These are phyloP conservation scores for Plasmodium gaboni DNA, from an alignment of 169 alveolate genomes.

Conservation along the genomic window DNA sequence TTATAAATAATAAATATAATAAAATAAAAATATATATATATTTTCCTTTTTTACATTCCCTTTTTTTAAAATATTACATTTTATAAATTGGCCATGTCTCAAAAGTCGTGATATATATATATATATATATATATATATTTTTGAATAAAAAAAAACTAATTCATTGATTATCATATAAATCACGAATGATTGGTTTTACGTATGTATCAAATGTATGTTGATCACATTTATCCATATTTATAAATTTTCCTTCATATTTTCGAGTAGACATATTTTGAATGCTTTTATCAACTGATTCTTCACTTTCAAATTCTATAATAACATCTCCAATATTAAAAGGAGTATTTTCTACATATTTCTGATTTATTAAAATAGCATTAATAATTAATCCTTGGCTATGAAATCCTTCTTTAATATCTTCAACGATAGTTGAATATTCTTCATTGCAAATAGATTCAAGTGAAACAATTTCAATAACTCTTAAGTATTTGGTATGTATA, in stretches of 20 bases:
- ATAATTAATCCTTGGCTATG: conserved; percentile 83
- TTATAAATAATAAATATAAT: neutral
- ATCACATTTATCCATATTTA: conserved; percentile 68
- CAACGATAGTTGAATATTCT: conserved; percentile 79
- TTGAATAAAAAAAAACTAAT: too few relatives aligned
- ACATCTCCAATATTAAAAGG: conserved; percentile 83
- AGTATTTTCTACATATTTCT: conserved; percentile 80
- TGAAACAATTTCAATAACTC: conserved; percentile 57
- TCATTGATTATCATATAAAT: conserved; percentile 19
- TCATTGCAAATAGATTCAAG: conserved; percentile 27
- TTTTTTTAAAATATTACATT: too few relatives aligned
- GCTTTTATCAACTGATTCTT: conserved; percentile 79
- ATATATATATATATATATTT: neutral
- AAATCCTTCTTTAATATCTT: conserved; percentile 84
- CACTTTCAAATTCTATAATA: conserved; percentile 80
- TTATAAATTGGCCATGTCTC: too few relatives aligned
- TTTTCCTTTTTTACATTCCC: too few relatives aligned
- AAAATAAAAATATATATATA: neutral
- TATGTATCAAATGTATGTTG: conserved; percentile 19
- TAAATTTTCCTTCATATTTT: conserved; percentile 82
- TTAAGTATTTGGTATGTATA: conserved; percentile 72
- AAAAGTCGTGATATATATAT: neutral
- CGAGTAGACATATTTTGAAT: conserved; percentile 82
- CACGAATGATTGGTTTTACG: conserved; percentile 33
- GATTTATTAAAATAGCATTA: conserved; percentile 77